Evolutionary conservation across 352 stramenopile genomes (phyloP), one percentile per base, ranked within the genome.

Genomic region (Phytopythium delawarense): DNA sequence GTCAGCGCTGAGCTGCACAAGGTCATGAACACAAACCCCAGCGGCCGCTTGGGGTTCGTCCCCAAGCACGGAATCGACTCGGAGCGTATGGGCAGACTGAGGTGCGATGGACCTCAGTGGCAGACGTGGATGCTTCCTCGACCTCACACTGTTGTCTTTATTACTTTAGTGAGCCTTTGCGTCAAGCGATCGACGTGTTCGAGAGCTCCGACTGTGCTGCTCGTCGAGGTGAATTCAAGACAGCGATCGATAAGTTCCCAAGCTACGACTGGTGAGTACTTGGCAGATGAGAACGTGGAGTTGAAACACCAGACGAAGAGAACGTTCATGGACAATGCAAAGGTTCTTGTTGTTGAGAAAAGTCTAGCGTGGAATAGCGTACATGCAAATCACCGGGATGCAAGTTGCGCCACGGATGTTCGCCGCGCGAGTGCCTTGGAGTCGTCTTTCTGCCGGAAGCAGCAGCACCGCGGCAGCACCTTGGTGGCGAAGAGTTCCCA

Each of bases 1-100:
- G 78, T 71, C 9, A 85, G 75, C 23, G 72, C 79, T 28, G 64
- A 83, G 57, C 79, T 87, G 66, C 76, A 80, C 53, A 69, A 58
- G 8, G 1, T 16, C 7, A 7, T 18, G 18, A 58, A 37, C 13
- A 58, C 4, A n/a, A 1, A n/a, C 16, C 52, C 52, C 2, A 16
- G 16, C 28, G 28, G 32, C 20, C 30, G 12, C 16, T n/a, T 58
- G 2, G n/a, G 20, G 6, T 58, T 58, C n/a, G 9, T 34, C 52
- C 4, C 20, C 7, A 58, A 58, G 52, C 52, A 58, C 18, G 34
- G 30, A 7, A 32, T 58, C n/a, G 16, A 58, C 13, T 13, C 52
- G 8, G 20, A 23, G 0, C 52, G 52, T 2, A 46, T 20, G 34
- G 16, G 45, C n/a, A 30, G 32, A 3, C 34, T 58, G 12, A 42